These are phyloP conservation scores for Solanum phureja DNA, from an alignment of 257 asterid genomes.

Conservation along the genomic window DNA sequence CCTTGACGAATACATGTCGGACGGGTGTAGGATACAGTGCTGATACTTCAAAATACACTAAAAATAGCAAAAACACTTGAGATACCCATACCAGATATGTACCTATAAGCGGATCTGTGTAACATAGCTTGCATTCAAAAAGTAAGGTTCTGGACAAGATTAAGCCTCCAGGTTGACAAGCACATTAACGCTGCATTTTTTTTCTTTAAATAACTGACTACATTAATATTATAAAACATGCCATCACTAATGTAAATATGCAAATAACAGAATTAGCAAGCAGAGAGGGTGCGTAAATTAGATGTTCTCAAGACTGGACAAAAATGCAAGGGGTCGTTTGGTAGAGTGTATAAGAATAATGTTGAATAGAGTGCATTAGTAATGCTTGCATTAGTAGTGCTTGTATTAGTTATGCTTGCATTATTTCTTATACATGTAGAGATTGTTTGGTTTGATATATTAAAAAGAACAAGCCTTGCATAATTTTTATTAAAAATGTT, in stretches of 20 bases:
- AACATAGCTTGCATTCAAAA: neutral
- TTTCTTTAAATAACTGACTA: too few relatives aligned
- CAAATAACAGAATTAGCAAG: neutral
- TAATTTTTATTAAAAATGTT: too few relatives aligned
- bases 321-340: too few relatives aligned
- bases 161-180: neutral
- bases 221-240: neutral
- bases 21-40: neutral
- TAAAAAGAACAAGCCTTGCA: too few relatives aligned
- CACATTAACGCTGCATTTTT: neutral
- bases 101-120: neutral
- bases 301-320: neutral
- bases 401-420: too few relatives aligned
- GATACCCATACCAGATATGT: neutral
- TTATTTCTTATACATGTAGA: too few relatives aligned
- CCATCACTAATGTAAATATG: neutral
- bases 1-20: neutral
- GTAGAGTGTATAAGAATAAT: too few relatives aligned
- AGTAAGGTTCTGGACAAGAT: neutral
- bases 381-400: too few relatives aligned
- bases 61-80: neutral
- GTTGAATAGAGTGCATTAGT: too few relatives aligned
- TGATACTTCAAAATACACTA: neutral
- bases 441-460: too few relatives aligned
- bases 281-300: neutral